Evolutionary conservation across 257 asterid species (phyloP).

Genomic region (Cynanchum wilfordii): DNA sequence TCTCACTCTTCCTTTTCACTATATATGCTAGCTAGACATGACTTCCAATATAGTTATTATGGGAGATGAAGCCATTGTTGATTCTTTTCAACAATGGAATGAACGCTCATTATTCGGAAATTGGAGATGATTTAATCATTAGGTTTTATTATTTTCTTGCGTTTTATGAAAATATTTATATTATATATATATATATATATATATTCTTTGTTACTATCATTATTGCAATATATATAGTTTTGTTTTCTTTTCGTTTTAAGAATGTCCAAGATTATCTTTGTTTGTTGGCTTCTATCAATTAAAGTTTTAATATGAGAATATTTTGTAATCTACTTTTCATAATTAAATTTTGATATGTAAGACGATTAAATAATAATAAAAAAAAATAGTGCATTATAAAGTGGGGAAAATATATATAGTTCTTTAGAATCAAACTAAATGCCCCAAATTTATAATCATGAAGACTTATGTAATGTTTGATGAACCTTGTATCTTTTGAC

Average conservation of each 20-base stretch:
- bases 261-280: neutral
- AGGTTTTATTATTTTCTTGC: slow-evolving; percentile 4
- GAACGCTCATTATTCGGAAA: neutral
- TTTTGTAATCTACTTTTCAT: no score
- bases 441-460: no score
- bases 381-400: no score
- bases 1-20: neutral
- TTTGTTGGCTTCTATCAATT: neutral
- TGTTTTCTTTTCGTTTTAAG: neutral
- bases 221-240: neutral
- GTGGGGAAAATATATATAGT: no score
- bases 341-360: no score
- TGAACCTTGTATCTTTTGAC: no score
- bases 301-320: no score
- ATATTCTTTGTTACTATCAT: neutral
- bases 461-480: no score
- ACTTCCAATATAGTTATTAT: neutral
- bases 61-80: slow-evolving; percentile 3
- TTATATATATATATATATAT: no score
- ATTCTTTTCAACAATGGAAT: neutral
- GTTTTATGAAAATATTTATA: neutral
- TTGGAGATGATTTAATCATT: neutral
- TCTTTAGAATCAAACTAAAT: no score
- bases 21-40: neutral
- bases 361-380: no score